Evolutionary conservation across 1,284 basidiomycete species (phyloP).

Genomic region (Leccinum cinnamomeum): DNA sequence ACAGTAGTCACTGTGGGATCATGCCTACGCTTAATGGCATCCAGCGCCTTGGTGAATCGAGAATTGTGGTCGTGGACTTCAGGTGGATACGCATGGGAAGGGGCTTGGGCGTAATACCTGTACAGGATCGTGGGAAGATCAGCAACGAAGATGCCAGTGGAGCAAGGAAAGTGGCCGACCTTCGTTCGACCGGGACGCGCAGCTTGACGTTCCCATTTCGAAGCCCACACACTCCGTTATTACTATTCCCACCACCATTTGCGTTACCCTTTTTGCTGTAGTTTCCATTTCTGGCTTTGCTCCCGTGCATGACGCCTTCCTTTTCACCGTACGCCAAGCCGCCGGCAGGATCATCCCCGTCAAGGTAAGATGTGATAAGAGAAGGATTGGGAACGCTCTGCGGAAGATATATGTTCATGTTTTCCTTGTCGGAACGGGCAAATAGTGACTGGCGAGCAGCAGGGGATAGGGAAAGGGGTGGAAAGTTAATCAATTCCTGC

Average conservation of each 20-base stretch:
- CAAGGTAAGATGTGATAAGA: slow-evolving; percentile 30
- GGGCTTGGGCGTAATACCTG: slow-evolving; percentile 83
- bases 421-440: slow-evolving; percentile 41
- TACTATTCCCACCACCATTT: slow-evolving; percentile 31
- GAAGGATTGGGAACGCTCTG: slow-evolving; percentile 74
- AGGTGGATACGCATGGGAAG: slow-evolving; percentile 79
- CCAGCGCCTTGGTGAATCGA: slow-evolving; percentile 83
- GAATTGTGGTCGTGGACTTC: slow-evolving; percentile 94
- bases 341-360: slow-evolving; percentile 18
- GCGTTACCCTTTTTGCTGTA: slow-evolving; percentile 22
- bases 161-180: slow-evolving; percentile 38
- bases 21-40: slow-evolving; percentile 90
- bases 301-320: slow-evolving; percentile 15
- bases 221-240: slow-evolving; percentile 25
- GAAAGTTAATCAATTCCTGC: slow-evolving; percentile 86
- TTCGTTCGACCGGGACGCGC: slow-evolving; percentile 73
- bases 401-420: slow-evolving; percentile 47
- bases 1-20: slow-evolving; percentile 97
- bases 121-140: slow-evolving; percentile 5
- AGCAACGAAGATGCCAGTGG: slow-evolving; percentile 5
- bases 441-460: slow-evolving; percentile 71
- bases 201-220: slow-evolving; percentile 51
- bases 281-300: slow-evolving; percentile 13
- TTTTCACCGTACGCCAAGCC: slow-evolving; percentile 21
- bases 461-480: slow-evolving; percentile 66